phyloP scores from a whole-genome alignment of 164 flowering plant genomes.

The Stephania japonica region DNA sequence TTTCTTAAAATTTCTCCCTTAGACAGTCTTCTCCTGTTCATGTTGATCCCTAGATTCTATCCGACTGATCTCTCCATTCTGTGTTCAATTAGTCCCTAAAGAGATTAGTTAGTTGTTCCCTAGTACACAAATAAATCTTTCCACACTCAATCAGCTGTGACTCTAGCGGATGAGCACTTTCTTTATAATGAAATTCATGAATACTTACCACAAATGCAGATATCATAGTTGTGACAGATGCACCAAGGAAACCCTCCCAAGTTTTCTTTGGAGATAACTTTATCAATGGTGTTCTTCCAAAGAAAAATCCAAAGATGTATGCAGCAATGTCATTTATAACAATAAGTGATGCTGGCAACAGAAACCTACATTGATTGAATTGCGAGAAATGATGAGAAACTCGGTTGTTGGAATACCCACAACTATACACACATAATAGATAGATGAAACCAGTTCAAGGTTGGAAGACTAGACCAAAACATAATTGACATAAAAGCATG shows the following conservation, averaged over 20 bases:
- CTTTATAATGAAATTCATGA: neutral
- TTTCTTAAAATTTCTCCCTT: too few species aligned
- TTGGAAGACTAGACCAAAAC: neutral
- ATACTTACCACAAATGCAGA: conserved; percentile 77
- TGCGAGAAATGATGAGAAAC: conserved; percentile 10
- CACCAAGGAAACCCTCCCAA: conserved; percentile 99
- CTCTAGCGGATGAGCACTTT: neutral
- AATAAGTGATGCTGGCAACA: conserved; percentile 96
- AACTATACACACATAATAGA: neutral
- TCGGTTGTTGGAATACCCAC: neutral
- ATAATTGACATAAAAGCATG: neutral
- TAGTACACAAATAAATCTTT: too few species aligned
- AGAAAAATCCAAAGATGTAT: conserved; percentile 89
- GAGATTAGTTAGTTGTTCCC: too few species aligned
- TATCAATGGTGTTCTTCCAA: conserved; percentile 93
- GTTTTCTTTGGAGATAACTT: conserved; percentile 97
- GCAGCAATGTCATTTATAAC: conserved; percentile 95
- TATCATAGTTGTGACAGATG: conserved; percentile 71
- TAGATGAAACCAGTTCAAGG: neutral
- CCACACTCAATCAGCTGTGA: neutral
- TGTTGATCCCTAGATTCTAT: too few species aligned
- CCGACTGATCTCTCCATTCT: too few species aligned
- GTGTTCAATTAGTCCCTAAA: too few species aligned
- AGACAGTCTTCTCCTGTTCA: too few species aligned
- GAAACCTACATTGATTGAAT: conserved; percentile 66